Evolutionary conservation across 228 moss, liverwort and hornwort genomes (phyloP), one percentile per base, ranked within the genome.

Genomic region (Sphagnum fallax): DNA sequence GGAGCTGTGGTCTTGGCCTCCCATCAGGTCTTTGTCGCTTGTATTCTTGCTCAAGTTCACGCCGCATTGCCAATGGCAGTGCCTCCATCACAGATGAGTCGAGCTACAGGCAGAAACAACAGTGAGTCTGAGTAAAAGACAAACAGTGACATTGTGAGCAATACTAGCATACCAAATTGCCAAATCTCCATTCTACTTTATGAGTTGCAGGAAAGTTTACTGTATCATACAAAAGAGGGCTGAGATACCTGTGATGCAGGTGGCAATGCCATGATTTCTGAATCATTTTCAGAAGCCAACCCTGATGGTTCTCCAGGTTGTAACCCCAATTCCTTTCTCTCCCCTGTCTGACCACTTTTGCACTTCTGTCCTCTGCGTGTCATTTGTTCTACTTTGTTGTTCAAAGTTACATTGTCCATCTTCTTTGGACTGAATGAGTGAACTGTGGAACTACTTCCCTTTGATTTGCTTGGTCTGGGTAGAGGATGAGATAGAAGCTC

Each of bases 21-120:
- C 72, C 73, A 67, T 71, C 76, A 72, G 75, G 64, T 68, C 68
- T 70, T 70, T 72, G 71, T 71, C 69, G 71, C 69, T 78, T 80
- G 74, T 88, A 88, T 52, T 88, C 88, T 51, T 64, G 80, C 75
- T 88, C 82, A 61, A 88, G 78, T 75, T 88, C 88, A 65, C 82
- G 73, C 70, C 85, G 77, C 78, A 88, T 63, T 59, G 82, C 80
- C 49, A 80, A 63, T 48, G 88, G 88, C 52, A 88, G 75, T 48
- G 85, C 85, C 76, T 74, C 73, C 78, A 88, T 82, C 69, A 88
- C 88, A 14, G 76, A 79, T 72, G 78, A 82, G 67, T 88, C 88
- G 58, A 88, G 62, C 88, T 88, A 76, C 76, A 82, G 70, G 1
- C 72, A 75, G 74, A 72, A 47, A 50, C 6, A 18, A 53, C 6